A percentile compares a stretch with the other conserved stretches of the same genome.
phyloP scores from a whole-genome alignment of 352 stramenopile species.

The Phytophthora pini region DNA sequence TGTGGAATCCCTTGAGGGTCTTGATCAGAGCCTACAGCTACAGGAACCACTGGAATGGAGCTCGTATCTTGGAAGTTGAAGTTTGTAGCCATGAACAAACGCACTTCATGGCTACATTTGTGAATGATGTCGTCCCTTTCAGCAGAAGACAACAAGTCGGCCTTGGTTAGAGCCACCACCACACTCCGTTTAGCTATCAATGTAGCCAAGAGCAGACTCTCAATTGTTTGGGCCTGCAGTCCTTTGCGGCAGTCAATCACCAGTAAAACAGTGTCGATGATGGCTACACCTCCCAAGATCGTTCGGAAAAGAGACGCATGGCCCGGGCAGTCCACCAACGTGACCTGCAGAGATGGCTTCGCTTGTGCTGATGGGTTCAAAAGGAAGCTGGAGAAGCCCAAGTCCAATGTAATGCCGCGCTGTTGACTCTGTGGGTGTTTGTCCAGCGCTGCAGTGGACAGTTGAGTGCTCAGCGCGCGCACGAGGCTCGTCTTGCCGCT shows the following conservation, averaged over 20 bases:
- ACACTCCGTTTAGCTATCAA: conserved; percentile 90
- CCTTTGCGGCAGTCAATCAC: conserved; percentile 97
- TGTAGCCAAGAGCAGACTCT: conserved; percentile 97
- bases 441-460: conserved; percentile 98
- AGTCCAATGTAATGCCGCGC: conserved; percentile 98
- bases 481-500: conserved; percentile 98
- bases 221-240: conserved; percentile 98
- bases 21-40: conserved; percentile 58
- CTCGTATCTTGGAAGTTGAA: conserved; percentile 22
- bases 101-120: conserved; percentile 76
- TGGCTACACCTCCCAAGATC: conserved; percentile 98
- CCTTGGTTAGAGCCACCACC: conserved; percentile 97
- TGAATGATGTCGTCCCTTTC: conserved; percentile 53
- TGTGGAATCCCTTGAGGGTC: conserved; percentile 52
- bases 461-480: conserved; percentile 95
- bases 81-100: conserved; percentile 31
- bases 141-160: conserved; percentile 90
- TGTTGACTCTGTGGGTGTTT: conserved; percentile 97
- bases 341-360: conserved; percentile 90
- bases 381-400: conserved; percentile 98
- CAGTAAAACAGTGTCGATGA: conserved; percentile 99
- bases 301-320: conserved; percentile 99
- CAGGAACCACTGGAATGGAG: conserved; percentile 79
- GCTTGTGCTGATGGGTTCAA: conserved; percentile 41
- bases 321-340: conserved; percentile 95